These are phyloP conservation scores for Pochonia chlamydosporia DNA, from an alignment of 2,329 filamentous ascomycete species.

Conservation along the genomic window DNA sequence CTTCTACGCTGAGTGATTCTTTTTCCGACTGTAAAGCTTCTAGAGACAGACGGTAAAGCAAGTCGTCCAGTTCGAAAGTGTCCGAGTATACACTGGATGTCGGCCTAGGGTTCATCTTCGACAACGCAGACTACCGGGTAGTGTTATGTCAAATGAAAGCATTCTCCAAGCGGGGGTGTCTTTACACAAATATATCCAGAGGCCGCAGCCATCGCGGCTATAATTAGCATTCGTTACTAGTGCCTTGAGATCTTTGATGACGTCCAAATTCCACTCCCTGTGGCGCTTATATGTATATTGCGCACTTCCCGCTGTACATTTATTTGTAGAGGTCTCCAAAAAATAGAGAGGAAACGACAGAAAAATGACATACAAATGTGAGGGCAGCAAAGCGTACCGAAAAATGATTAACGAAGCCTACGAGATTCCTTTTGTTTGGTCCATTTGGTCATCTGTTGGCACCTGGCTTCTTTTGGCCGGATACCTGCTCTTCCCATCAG, in stretches of 20 bases:
- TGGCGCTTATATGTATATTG: no score
- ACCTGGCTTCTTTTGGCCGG: conserved; percentile 2
- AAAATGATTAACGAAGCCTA: background rate
- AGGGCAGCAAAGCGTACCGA: background rate
- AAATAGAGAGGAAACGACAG: no score
- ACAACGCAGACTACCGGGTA: background rate
- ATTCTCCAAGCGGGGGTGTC: no score
- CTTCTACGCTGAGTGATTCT: background rate
- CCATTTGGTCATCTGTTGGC: background rate
- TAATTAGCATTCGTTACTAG: no score
- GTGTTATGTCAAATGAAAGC: background rate
- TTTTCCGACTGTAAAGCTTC: background rate
- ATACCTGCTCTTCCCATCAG: conserved; percentile 1
- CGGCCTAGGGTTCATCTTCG: background rate
- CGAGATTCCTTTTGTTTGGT: background rate
- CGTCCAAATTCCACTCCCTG: no score
- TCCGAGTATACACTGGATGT: background rate
- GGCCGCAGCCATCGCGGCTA: no score
- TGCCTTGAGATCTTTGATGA: no score
- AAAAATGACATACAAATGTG: background rate
- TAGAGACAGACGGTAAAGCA: background rate
- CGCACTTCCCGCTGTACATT: background rate
- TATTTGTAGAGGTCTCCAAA: no score
- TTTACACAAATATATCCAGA: no score
- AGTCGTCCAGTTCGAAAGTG: background rate